These are phyloP conservation scores for Pythium phragmitis DNA, from an alignment of 352 stramenopile genomes.

Conservation along the genomic window DNA sequence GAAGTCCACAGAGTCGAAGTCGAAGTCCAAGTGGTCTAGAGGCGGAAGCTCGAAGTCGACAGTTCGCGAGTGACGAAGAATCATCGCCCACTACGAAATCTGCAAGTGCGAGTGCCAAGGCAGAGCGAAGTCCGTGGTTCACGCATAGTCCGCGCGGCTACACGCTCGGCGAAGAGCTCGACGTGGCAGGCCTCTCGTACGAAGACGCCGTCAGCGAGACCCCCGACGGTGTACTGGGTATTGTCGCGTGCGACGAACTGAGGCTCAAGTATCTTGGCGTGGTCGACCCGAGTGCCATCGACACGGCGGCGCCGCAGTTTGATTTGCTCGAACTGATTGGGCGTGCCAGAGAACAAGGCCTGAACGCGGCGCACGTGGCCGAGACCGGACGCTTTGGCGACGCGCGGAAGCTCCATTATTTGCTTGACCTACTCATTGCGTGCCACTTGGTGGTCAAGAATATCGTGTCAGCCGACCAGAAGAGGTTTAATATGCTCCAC, in stretches of 20 bases:
- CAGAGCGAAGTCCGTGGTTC: conserved; percentile 40
- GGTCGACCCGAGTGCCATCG: conserved; percentile 45
- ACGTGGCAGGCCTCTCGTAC: conserved; percentile 48
- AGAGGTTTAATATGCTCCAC: conserved; percentile 83
- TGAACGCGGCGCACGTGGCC: conserved; percentile 60
- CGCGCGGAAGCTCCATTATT: conserved; percentile 74
- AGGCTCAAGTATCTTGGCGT: conserved; percentile 72
- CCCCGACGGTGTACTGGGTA: conserved; percentile 50
- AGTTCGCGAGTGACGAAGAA: background rate
- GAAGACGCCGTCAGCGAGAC: conserved; percentile 53
- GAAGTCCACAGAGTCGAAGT: conserved; percentile 20
- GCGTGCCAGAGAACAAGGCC: conserved; percentile 47
- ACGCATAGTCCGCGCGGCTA: conserved; percentile 66
- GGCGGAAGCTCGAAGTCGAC: conserved; percentile 16
- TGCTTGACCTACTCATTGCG: conserved; percentile 76
- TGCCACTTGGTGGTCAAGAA: conserved; percentile 69
- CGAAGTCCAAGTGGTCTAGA: conserved; percentile 17
- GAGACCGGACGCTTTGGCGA: conserved; percentile 64
- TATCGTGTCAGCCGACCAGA: conserved; percentile 64
- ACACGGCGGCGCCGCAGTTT: conserved; percentile 67
- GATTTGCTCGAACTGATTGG: conserved; percentile 81
- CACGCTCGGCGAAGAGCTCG: conserved; percentile 55
- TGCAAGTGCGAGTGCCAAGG: conserved; percentile 26
- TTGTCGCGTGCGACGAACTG: conserved; percentile 68
- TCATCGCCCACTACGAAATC: background rate